Percentiles rank a stretch among this genome's conserved stretches.
phyloP scores from a whole-genome alignment of 2,329 filamentous ascomycete species.

The Penicillium oxalicum region DNA sequence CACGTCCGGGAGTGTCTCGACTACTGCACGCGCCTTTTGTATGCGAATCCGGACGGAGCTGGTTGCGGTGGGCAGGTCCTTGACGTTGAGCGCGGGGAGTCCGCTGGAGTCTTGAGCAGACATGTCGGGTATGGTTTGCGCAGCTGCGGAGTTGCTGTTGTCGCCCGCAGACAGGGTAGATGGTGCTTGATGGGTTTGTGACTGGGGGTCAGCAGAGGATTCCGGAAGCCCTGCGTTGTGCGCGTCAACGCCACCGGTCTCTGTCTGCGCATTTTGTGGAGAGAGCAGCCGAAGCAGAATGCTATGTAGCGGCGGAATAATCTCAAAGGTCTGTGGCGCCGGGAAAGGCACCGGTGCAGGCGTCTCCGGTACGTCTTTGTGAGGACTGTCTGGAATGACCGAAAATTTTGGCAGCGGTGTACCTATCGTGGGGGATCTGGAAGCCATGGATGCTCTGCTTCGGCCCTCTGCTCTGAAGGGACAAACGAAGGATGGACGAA shows the following conservation, averaged over 20 bases:
- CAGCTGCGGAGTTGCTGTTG: constrained; percentile 19
- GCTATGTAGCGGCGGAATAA: constrained; percentile 72
- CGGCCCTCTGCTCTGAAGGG: not conserved
- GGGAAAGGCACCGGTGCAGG: constrained; percentile 55
- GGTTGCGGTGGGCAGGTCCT: constrained; percentile 73
- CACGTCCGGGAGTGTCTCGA: constrained; percentile 41
- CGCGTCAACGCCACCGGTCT: constrained; percentile 14
- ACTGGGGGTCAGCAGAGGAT: constrained; percentile 18
- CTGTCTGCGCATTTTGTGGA: constrained; percentile 37
- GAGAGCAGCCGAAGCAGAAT: constrained; percentile 69
- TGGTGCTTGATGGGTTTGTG: constrained; percentile 24
- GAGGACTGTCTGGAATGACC: constrained; percentile 31
- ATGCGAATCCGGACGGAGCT: constrained; percentile 77
- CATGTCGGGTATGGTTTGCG: constrained; percentile 24
- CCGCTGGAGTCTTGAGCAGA: constrained; percentile 22
- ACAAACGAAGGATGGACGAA: constrained; percentile 16
- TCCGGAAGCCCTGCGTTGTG: constrained; percentile 23
- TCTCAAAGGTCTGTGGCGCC: constrained; percentile 76
- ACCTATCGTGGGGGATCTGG: constrained; percentile 27
- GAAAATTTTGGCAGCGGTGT: constrained; percentile 41
- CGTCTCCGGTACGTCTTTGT: constrained; percentile 33
- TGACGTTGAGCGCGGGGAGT: constrained; percentile 53
- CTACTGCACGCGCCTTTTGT: constrained; percentile 61
- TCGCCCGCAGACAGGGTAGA: constrained; percentile 18
- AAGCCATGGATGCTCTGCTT: constrained; percentile 27